Evolutionary conservation across 2,329 filamentous ascomycete species (phyloP).

Genomic region (Ascocoryne sarcoides): DNA sequence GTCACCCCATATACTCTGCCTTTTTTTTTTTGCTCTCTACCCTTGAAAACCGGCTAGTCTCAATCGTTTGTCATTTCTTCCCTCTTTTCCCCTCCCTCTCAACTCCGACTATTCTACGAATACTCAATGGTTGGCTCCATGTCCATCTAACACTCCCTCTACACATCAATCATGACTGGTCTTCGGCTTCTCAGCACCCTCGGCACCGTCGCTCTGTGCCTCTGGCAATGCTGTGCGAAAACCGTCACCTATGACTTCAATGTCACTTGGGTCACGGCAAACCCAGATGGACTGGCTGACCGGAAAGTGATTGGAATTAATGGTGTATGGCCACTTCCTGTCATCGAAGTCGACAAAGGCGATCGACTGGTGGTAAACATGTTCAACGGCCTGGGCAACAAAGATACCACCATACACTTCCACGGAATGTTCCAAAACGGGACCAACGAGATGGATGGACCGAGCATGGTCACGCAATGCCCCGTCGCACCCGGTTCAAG

Average conservation of each 20-base stretch:
- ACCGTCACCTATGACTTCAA: conserved; percentile 56
- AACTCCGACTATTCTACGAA: too few relatives aligned
- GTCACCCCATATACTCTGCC: too few relatives aligned
- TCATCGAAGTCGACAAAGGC: conserved; percentile 52
- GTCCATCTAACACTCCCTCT: too few relatives aligned
- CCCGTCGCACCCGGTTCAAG: conserved; percentile 52
- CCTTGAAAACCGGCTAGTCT: too few relatives aligned
- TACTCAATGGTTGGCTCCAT: too few relatives aligned
- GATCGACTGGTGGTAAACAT: conserved; percentile 40
- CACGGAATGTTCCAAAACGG: conserved; percentile 65
- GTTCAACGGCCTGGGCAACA: conserved; percentile 37
- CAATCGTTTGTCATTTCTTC: too few relatives aligned
- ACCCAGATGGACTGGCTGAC: conserved; percentile 58
- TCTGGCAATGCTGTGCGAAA: too few relatives aligned
- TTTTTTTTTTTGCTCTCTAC: too few relatives aligned
- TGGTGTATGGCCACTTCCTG: conserved; percentile 63
- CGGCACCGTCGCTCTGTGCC: too few relatives aligned
- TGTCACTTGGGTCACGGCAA: conserved; percentile 61
- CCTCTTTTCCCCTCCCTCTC: too few relatives aligned
- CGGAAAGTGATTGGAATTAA: conserved; percentile 72
- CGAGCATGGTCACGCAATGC: conserved; percentile 57
- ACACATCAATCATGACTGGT: too few relatives aligned
- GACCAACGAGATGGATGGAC: conserved; percentile 61
- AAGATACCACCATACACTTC: conserved; percentile 57
- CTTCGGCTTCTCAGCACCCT: too few relatives aligned